Percentiles rank a stretch among this genome's conserved stretches.
These are phyloP conservation scores for Austroboletus niveus DNA, from an alignment of 1,284 basidiomycete species.

Conservation along the genomic window DNA sequence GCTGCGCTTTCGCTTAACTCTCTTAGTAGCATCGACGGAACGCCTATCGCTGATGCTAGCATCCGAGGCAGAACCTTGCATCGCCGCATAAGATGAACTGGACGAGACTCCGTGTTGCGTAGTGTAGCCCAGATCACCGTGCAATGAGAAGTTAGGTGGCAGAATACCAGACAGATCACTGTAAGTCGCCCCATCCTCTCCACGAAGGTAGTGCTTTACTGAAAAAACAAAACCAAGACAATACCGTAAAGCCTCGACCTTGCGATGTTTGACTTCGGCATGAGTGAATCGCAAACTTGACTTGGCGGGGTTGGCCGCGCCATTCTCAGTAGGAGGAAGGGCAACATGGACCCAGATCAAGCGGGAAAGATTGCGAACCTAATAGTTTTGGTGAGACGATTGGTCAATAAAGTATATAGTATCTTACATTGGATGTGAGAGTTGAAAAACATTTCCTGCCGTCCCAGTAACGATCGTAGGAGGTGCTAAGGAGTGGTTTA, in stretches of 20 bases:
- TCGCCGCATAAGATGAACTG: conserved; percentile 40
- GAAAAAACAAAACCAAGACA: conserved; percentile 68
- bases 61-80: conserved; percentile 31
- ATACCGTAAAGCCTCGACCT: conserved; percentile 70
- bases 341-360: conserved; percentile 80
- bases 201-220: conserved; percentile 76
- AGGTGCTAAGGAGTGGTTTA: conserved; percentile 49
- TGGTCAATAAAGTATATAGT: conserved; percentile 23
- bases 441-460: conserved; percentile 80
- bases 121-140: conserved; percentile 41
- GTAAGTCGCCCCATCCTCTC: conserved; percentile 68
- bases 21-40: conserved; percentile 63
- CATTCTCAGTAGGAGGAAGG: conserved; percentile 55
- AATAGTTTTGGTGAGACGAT: conserved; percentile 1
- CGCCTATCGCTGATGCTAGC: conserved; percentile 32
- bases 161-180: conserved; percentile 65
- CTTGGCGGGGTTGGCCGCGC: conserved; percentile 43
- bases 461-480: conserved; percentile 81
- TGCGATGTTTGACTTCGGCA: conserved; percentile 62
- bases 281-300: conserved; percentile 47
- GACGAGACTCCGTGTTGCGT: conserved; percentile 31
- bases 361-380: conserved; percentile 61
- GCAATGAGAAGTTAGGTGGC: conserved; percentile 55
- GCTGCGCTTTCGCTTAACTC: conserved; percentile 64
- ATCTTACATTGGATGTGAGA: conserved; percentile 56